A percentile compares a stretch with the other conserved stretches of the same genome.
Evolutionary conservation across 257 asterid genomes (phyloP).

Genomic region (Solanum tarijense): DNA sequence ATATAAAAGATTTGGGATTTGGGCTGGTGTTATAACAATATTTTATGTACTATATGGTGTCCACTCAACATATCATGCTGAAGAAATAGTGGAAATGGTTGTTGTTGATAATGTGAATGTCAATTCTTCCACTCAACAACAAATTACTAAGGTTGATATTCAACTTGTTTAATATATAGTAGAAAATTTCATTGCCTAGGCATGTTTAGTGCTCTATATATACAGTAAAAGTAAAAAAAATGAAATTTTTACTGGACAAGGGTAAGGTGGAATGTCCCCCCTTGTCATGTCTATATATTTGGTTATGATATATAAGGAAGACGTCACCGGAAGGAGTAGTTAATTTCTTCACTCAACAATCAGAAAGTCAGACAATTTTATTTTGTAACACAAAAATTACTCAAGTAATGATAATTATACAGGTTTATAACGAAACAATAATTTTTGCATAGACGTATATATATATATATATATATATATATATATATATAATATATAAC

Average conservation of each 20-base stretch:
- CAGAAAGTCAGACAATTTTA: too few species aligned
- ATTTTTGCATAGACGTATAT: too few species aligned
- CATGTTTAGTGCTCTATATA: background rate
- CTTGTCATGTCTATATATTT: background rate
- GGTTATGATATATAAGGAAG: background rate
- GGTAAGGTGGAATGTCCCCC: background rate
- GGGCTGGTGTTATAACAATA: conserved; percentile 17
- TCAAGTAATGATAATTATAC: too few species aligned
- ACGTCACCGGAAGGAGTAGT: too few species aligned
- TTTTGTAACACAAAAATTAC: too few species aligned
- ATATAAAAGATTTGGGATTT: conserved; percentile 28
- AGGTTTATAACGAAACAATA: too few species aligned
- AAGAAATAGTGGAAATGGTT: conserved; percentile 8
- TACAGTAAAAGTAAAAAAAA: background rate
- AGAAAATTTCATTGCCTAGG: background rate
- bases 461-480: too few species aligned
- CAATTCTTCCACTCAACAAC: conserved; percentile 4
- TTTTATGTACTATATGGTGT: conserved; percentile 32
- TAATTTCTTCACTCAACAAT: too few species aligned
- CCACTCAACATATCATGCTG: conserved; percentile 28
- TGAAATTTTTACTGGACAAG: background rate
- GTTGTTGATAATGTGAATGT: background rate
- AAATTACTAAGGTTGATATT: conserved; percentile 9
- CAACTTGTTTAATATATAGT: background rate
- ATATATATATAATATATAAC: too few species aligned